Evolutionary conservation across 371 early-diverging fungal genomes (phyloP), one percentile per base, ranked within the genome.

Genomic region (Mucor ambiguus): DNA sequence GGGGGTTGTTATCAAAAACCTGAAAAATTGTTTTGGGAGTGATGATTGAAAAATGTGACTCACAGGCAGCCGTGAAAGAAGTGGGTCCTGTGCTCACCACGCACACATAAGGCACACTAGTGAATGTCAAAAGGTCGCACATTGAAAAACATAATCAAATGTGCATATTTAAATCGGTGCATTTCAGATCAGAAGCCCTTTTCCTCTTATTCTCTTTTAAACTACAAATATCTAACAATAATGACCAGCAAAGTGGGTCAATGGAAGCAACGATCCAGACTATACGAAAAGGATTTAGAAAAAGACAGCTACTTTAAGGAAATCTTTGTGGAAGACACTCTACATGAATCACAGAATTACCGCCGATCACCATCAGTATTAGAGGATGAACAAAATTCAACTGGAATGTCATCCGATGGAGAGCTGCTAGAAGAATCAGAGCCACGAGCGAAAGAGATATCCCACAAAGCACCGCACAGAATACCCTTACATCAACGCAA

Each of bases 1-100:
- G 52, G 52, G 48, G 46, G 48, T 1, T 48, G 28, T 14, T 22
- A 12, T 52, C 52, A 11, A 52, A 41, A 16, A 52, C 46, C 22
- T 22, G 22, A 46, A 46, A 46, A 46, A 22, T 46, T 46, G 46
- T 46, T 46, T 46, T 46, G 41, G 4, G 4, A 5, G 52, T 12
- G 28, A 52, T 28, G 52, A 52, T 48, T 48, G 12, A 48, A 48
- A 52, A 48, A 52, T 52, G 52, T 52, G 52, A 52, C 52, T 52
- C 28, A 52, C 28, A 41, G 41, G 14, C 52, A 22, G 46, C 9
- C 33, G 30, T 9, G 33, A 5, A 33, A 10, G 7, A 3, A 8
- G 37, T 35, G 22, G 46, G n/a, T 22, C 46, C 11, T 46, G 46
- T 46, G 46, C 20, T 22, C 11, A 9, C 7, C n/a, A n/a, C n/a